Percentiles rank a stretch among this genome's conserved stretches.
Evolutionary conservation across 306 rosid genomes (phyloP).

Genomic region (Quercus engelmannii): DNA sequence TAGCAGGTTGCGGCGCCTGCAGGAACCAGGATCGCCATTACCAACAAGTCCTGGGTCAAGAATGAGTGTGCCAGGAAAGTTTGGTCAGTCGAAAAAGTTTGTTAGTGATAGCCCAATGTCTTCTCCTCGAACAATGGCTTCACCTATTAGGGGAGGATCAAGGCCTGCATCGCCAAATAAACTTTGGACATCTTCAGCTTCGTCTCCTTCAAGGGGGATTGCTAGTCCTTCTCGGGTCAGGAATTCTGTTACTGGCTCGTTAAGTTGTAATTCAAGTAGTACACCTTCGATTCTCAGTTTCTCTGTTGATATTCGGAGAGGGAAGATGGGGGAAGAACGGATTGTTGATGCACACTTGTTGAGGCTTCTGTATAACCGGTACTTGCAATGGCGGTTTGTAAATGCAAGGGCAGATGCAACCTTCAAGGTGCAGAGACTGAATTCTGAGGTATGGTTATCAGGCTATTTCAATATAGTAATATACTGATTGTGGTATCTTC

Average conservation of each 20-base stretch:
- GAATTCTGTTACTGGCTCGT: constrained; percentile 50
- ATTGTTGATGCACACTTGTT: constrained; percentile 86
- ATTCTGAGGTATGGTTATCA: constrained; percentile 73
- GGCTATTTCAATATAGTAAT: not conserved
- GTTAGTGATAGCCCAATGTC: constrained; percentile 52
- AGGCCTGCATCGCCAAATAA: constrained; percentile 88
- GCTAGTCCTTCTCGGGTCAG: constrained; percentile 84
- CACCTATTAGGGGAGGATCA: constrained; percentile 66
- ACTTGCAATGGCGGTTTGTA: constrained; percentile 93
- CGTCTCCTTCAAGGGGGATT: constrained; percentile 73
- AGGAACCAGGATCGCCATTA: constrained; percentile 86
- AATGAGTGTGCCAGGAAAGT: constrained; percentile 40
- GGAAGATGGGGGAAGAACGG: constrained; percentile 94
- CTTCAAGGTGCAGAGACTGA: constrained; percentile 74
- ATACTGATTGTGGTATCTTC: not conserved
- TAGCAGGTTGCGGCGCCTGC: constrained; percentile 80
- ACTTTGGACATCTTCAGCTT: constrained; percentile 64
- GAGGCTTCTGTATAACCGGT: constrained; percentile 88
- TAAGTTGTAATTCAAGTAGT: constrained; percentile 47
- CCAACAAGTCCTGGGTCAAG: constrained; percentile 70
- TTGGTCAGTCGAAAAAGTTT: constrained; percentile 60
- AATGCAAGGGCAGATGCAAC: constrained; percentile 96
- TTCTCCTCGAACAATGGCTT: constrained; percentile 72
- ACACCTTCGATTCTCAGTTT: constrained; percentile 90
- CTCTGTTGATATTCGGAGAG: constrained; percentile 85